phyloP scores from a whole-genome alignment of 2,329 filamentous ascomycete species.

The Exophiala sp. region DNA sequence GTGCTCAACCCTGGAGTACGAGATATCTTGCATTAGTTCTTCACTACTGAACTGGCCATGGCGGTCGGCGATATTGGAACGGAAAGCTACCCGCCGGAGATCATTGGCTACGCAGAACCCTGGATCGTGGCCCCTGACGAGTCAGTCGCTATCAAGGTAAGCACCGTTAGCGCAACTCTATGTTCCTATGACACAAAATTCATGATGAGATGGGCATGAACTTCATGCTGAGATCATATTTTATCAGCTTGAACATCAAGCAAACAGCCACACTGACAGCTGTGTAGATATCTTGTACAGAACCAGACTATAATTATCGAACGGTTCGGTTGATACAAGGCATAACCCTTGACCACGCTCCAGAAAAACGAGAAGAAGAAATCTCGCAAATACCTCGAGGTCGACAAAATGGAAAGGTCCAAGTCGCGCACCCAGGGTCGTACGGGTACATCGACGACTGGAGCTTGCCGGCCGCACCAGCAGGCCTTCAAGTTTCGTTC shows the following conservation, averaged over 20 bases:
- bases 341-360: constrained; percentile 3
- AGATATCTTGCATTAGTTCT: not conserved
- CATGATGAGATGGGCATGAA: not conserved
- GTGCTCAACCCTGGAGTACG: not conserved
- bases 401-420: constrained; percentile 6
- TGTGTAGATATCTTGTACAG: constrained; percentile 18
- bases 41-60: not conserved
- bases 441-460: constrained; percentile 10
- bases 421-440: constrained; percentile 13
- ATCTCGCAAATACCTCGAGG: constrained; percentile 11
- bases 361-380: constrained; percentile 2
- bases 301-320: constrained; percentile 18
- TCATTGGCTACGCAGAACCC: constrained; percentile 20
- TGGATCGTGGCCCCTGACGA: constrained; percentile 18
- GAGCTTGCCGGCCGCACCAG: not conserved
- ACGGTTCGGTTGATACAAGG: constrained; percentile 19
- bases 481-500: constrained; percentile 9
- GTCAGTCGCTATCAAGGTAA: constrained; percentile 13
- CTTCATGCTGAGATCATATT: not conserved
- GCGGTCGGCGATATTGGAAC: not conserved
- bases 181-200: not conserved
- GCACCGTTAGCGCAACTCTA: not conserved
- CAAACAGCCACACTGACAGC: not conserved
- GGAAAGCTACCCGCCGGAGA: constrained; percentile 11
- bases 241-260: not conserved